Base-by-base conservation (phyloP, 2,329 filamentous ascomycete genomes). In the Cordyceps militaris region DNA sequence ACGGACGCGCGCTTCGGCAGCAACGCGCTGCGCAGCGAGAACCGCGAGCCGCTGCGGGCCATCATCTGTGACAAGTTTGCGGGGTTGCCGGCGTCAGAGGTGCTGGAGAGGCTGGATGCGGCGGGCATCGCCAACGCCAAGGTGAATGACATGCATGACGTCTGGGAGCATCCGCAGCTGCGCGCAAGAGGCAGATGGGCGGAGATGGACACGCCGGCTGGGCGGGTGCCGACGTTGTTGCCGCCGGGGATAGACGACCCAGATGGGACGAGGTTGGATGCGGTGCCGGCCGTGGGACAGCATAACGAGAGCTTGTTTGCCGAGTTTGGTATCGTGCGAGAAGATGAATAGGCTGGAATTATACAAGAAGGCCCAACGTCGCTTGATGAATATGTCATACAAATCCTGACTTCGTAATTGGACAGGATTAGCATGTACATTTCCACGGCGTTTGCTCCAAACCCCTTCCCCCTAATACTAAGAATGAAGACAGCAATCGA, bases 141-240 rank as follows among this genome's bases (percentile, higher is more conserved):
- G 36, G 72, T 83, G 23, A 82, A 80, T 56, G 74, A 79, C 46
- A 80, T 83, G 78, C 69, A 77, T 11, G 77, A 71, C 3, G 71
- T 83, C 0, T 82, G 80, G 80, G 66, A 75, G 0, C 80, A 83
- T 60, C 75, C 75, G 1, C 80, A 82, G 60, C 70, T 83, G 0
- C 65, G 69, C 43, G 79, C 79, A 1, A 68, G 81, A n/a, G 66
- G 69, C 0, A 68, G 80, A 11, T 83, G 79, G 79, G 74, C 75
- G 0, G 67, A 80, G 51, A 70, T 83, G 11, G 66, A 77, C 19
- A 81, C 76, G 0, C 71, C 77, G 0, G 67, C 63, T 1, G 79
- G 81, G 0, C 62, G 21, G 3, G 71, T 83, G 16, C 74, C 76
- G 2, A 76, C 79, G 0, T 66, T 83, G 43, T 65, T 80, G 3